phyloP scores from a whole-genome alignment of 1,284 basidiomycete genomes.

The Rhodotorula sp. region DNA sequence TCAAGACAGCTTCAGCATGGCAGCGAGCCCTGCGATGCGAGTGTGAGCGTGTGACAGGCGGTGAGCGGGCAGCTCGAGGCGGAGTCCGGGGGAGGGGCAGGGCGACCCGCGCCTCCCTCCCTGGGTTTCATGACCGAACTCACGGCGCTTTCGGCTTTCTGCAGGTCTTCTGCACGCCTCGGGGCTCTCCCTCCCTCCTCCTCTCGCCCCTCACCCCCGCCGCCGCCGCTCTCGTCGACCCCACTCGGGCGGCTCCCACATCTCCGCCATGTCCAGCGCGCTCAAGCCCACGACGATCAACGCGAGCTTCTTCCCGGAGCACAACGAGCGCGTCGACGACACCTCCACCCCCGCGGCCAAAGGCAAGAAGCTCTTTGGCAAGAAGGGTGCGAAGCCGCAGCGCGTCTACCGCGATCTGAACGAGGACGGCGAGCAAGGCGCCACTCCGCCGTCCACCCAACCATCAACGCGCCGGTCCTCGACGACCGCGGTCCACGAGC shows the following conservation, averaged over 20 bases:
- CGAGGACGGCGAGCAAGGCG: slow-evolving; percentile 8
- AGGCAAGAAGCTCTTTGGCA: slow-evolving; percentile 10
- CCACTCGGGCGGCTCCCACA: too few species aligned
- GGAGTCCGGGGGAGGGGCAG: too few species aligned
- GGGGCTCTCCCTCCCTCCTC: too few species aligned
- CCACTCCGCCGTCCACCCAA: slow-evolving; percentile 18
- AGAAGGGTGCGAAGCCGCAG: neutral
- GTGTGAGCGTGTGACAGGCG: neutral
- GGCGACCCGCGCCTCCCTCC: too few species aligned
- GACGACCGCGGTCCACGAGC: slow-evolving; percentile 8
- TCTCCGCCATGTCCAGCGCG: neutral
- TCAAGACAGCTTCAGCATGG: too few species aligned
- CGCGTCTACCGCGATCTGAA: slow-evolving; percentile 14
- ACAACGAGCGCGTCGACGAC: slow-evolving; percentile 33
- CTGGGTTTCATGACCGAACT: too few species aligned
- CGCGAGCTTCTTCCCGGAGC: slow-evolving; percentile 29
- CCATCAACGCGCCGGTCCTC: slow-evolving; percentile 30
- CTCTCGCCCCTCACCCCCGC: too few species aligned
- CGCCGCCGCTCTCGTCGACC: too few species aligned
- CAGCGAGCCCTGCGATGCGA: neutral
- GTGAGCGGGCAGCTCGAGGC: neutral
- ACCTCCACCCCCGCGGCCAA: neutral
- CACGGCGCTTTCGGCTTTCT: too few species aligned
- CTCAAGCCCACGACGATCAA: slow-evolving; percentile 38
- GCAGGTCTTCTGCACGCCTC: too few species aligned